Evolutionary conservation across 2,329 filamentous ascomycete species (phyloP).

Genomic region (Aspergillus alliaceus): DNA sequence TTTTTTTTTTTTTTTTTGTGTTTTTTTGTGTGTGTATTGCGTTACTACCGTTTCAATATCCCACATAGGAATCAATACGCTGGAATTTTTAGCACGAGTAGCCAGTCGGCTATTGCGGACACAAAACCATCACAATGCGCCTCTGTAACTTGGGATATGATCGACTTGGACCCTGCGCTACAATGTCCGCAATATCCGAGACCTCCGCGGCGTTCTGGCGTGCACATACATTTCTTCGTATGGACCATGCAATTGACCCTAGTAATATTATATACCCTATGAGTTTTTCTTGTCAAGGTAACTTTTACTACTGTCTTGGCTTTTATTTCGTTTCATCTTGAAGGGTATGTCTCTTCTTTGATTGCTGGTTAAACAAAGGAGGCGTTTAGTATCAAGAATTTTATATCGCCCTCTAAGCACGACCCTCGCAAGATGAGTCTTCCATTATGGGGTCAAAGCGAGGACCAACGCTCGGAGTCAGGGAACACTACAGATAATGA

Average conservation of each 20-base stretch:
- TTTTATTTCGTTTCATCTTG: not conserved
- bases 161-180: not conserved
- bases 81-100: no score
- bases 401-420: no score
- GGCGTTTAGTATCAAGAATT: no score
- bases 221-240: not conserved
- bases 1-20: no score
- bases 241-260: not conserved
- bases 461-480: no score
- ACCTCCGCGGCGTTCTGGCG: not conserved
- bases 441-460: not conserved
- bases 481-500: not conserved
- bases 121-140: no score
- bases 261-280: not conserved
- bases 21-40: no score
- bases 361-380: not conserved
- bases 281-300: not conserved
- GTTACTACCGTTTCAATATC: no score
- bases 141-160: not conserved
- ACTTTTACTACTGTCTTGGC: not conserved
- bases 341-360: not conserved
- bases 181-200: not conserved
- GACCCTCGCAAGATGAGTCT: not conserved
- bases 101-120: not conserved
- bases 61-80: no score